Base-by-base conservation (phyloP, 345 rosid genomes). In the Zanthoxylum bungeanum region DNA sequence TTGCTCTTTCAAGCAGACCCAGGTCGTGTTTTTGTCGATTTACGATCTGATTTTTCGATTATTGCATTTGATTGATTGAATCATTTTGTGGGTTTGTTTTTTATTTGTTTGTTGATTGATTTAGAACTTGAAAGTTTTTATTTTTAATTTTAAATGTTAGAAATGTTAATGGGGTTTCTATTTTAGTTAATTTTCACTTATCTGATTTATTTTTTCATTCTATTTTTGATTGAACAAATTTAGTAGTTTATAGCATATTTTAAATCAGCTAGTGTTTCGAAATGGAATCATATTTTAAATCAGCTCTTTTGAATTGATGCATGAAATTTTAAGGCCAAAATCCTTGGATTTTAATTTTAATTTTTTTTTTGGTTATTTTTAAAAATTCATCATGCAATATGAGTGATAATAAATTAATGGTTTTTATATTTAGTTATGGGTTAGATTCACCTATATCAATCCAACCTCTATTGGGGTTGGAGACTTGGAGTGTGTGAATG, bases 1-100 rank as follows among this genome's bases (percentile, higher is more conserved):
- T 39, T 49, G 68, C 75, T 72, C 85, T 25, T 72, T 79, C 59
- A 79, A 36, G 71, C 78, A 28, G 10, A 36, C 59, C 49, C 64
- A 49, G 84, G 85, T 79, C 52, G 37, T n/a, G 0, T 27, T 66
- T 36, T 7, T 17, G 11, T 7, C 40, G 22, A 2, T 47, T 67
- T 52, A 37, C 9, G 8, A 47, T 78, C 36, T 60, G 46, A n/a
- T 55, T 55, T 51, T 21, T 68, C 10, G 3, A 39, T 19, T 2
- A 11, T 14, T 44, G 49, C 4, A 4, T 46, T 27, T 10, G 14
- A n/a, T 46, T 24, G 25, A 30, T 30, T 24, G 22, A 16, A 11
- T 24, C 53, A 6, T 22, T 11, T 22, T 1, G 17, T 46, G 71
- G 55, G 56, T 70, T 27, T 67, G 19, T 42, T 44, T 14, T n/a